phyloP scores from a whole-genome alignment of 2,329 filamentous ascomycete species.

The Diaporthe vexans region DNA sequence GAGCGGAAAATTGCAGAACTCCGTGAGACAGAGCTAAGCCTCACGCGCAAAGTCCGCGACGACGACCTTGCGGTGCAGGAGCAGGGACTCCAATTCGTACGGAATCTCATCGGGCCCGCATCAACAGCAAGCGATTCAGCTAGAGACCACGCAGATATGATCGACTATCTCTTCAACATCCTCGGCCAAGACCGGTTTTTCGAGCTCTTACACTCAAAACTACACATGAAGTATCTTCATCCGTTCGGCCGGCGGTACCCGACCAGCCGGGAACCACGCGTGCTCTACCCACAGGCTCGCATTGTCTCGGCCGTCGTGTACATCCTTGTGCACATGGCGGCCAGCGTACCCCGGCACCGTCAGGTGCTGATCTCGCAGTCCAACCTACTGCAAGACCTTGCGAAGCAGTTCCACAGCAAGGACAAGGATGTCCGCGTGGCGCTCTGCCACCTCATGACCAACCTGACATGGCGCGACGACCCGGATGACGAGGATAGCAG shows the following conservation, averaged over 20 bases:
- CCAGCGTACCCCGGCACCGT: constrained; percentile 82
- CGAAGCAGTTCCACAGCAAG: constrained; percentile 80
- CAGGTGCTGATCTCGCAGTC: constrained; percentile 83
- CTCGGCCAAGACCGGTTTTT: constrained; percentile 85
- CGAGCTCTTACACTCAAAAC: constrained; percentile 82
- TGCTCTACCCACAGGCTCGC: constrained; percentile 73
- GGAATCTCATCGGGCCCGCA: constrained; percentile 85
- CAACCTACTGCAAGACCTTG: constrained; percentile 79
- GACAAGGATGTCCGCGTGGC: constrained; percentile 81
- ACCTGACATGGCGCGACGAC: constrained; percentile 88
- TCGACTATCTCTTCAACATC: constrained; percentile 84
- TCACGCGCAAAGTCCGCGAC: constrained; percentile 75
- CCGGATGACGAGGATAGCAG: constrained; percentile 75
- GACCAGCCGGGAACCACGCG: constrained; percentile 52
- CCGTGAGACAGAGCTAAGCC: constrained; percentile 77
- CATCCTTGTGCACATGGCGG: constrained; percentile 90
- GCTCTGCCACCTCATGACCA: constrained; percentile 87
- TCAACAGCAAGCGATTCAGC: constrained; percentile 64
- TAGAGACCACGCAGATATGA: constrained; percentile 76
- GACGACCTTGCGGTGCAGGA: constrained; percentile 91
- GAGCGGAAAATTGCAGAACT: constrained; percentile 65
- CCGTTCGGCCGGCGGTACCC: constrained; percentile 62
- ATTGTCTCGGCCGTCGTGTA: constrained; percentile 85
- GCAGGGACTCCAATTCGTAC: constrained; percentile 88
- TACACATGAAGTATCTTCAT: constrained; percentile 73